Percentiles rank a stretch among this genome's conserved stretches.
These are phyloP conservation scores for Lithospermum erythrorhizon DNA, from an alignment of 257 asterid species.

Conservation along the genomic window DNA sequence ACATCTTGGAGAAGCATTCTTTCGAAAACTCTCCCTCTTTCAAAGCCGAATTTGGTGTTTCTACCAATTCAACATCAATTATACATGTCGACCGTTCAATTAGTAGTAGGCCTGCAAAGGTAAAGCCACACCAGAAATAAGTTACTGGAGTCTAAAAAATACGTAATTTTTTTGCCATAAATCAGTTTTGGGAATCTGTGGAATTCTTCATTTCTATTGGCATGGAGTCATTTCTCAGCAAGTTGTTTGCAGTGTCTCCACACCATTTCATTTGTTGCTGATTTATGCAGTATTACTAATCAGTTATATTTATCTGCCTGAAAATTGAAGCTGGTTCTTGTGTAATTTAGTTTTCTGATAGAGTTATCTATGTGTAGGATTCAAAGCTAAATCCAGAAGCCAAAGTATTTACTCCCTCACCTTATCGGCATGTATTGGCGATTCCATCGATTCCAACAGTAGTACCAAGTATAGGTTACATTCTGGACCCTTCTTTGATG, in stretches of 20 bases:
- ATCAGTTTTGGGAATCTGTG: neutral
- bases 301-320: neutral
- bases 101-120: conserved; percentile 36
- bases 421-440: conserved; percentile 29
- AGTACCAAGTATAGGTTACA: conserved; percentile 29
- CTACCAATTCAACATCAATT: conserved; percentile 15
- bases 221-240: too few relatives aligned
- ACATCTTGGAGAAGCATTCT: conserved; percentile 19
- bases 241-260: too few relatives aligned
- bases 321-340: neutral
- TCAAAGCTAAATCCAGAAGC: conserved; percentile 91
- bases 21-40: conserved; percentile 19
- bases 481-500: conserved; percentile 26
- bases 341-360: neutral
- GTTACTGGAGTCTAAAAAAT: neutral
- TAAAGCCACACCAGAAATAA: conserved; percentile 13
- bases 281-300: too few relatives aligned
- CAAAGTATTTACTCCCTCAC: conserved; percentile 64
- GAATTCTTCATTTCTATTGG: neutral
- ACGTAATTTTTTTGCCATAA: neutral
- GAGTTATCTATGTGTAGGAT: conserved; percentile 34
- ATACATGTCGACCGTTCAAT: conserved; percentile 12
- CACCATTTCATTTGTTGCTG: neutral
- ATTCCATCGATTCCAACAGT: conserved; percentile 40
- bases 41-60: conserved; percentile 20